Percentiles rank a stretch among this genome's conserved stretches.
Conservation (phyloP, 768 basidiomycete species). For the Boletus coccyginus region DNA sequence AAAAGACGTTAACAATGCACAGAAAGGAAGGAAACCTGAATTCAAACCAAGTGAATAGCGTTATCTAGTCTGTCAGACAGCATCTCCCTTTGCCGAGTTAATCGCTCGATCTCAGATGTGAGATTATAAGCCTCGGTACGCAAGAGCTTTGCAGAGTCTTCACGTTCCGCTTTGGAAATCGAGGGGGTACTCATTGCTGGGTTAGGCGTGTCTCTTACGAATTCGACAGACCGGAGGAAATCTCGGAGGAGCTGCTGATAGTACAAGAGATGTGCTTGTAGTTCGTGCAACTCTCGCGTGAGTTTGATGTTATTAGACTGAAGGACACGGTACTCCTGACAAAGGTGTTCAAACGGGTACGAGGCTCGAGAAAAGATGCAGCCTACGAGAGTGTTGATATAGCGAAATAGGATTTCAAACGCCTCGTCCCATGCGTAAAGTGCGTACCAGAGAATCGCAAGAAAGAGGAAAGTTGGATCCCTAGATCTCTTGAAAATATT, state of each 20-base stretch:
- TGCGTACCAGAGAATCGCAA: constrained; percentile 54
- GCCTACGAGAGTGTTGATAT: constrained; percentile 48
- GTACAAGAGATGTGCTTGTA: constrained; percentile 54
- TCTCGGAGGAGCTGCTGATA: constrained; percentile 53
- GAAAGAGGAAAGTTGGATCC: constrained; percentile 34
- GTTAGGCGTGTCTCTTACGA: constrained; percentile 48
- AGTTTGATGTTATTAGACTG: constrained; percentile 41
- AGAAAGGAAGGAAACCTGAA: neutral
- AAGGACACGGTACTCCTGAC: constrained; percentile 46
- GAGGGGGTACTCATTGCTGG: constrained; percentile 40
- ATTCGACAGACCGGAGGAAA: constrained; percentile 49
- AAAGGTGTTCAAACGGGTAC: neutral
- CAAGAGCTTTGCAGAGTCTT: constrained; percentile 27
- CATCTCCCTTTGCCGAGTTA: constrained; percentile 33
- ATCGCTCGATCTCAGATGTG: constrained; percentile 45
- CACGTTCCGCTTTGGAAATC: constrained; percentile 16
- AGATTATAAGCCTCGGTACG: constrained; percentile 45
- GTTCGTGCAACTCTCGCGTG: constrained; percentile 51
- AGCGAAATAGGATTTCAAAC: constrained; percentile 46
- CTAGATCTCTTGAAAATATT: constrained; percentile 26
- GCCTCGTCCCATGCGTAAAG: constrained; percentile 63
- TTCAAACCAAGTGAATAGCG: constrained; percentile 23
- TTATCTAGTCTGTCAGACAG: constrained; percentile 23
- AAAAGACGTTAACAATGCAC: neutral
- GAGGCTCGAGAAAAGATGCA: neutral